Percentiles rank a stretch among this genome's conserved stretches.
These are phyloP conservation scores for Pilasporangium apinafurcum DNA, from an alignment of 352 stramenopile species.

Conservation along the genomic window DNA sequence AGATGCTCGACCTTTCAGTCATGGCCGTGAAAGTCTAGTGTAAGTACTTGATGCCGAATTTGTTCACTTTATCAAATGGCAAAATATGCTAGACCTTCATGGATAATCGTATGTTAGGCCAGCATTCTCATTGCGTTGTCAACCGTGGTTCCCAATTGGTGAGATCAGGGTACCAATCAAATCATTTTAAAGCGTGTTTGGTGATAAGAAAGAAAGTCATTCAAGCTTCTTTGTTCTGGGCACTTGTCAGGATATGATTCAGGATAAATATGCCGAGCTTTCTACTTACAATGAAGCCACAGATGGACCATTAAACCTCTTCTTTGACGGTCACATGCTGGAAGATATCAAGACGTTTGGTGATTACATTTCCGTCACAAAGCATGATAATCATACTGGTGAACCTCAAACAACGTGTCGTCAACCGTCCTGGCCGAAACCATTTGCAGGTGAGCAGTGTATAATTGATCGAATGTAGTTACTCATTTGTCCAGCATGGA, in stretches of 20 bases:
- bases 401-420: background rate
- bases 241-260: slow-evolving; percentile 23
- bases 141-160: slow-evolving; percentile 27
- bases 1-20: slow-evolving; percentile 41
- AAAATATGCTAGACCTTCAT: too few species aligned
- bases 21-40: slow-evolving; percentile 35
- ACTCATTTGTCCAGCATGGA: background rate
- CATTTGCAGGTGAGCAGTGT: slow-evolving; percentile 26
- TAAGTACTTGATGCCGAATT: slow-evolving; percentile 6
- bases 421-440: slow-evolving; percentile 27
- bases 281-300: slow-evolving; percentile 27
- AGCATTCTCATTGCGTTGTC: slow-evolving; percentile 31
- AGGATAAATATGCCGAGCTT: slow-evolving; percentile 30
- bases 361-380: slow-evolving; percentile 20
- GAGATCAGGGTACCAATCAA: slow-evolving; percentile 32
- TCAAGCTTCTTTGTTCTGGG: background rate
- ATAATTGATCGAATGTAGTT: background rate
- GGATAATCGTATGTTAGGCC: slow-evolving; percentile 5
- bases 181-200: background rate
- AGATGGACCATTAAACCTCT: slow-evolving; percentile 36
- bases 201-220: too few species aligned
- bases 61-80: too few species aligned
- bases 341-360: slow-evolving; percentile 30
- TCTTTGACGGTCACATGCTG: slow-evolving; percentile 31
- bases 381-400: background rate